These are phyloP conservation scores for Beauveria asiatica DNA, from an alignment of 2,329 filamentous ascomycete genomes.

Conservation along the genomic window DNA sequence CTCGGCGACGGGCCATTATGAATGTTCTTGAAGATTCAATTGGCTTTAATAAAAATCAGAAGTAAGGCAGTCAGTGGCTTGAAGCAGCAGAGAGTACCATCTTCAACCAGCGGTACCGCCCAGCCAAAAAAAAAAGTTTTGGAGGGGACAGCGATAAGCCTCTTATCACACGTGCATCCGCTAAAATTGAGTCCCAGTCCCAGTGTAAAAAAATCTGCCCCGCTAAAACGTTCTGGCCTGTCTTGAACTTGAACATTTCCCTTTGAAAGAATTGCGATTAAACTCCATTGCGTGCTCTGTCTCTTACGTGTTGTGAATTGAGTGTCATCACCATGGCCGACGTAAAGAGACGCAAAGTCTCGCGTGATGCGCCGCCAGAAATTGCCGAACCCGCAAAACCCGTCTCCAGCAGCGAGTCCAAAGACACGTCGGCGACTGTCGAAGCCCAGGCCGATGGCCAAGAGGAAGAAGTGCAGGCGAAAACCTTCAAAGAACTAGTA, in stretches of 20 bases:
- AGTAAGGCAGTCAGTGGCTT: constrained; percentile 10
- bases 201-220: constrained; percentile 19
- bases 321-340: constrained; percentile 24
- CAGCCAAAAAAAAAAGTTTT: constrained; percentile 26
- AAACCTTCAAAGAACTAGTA: constrained; percentile 60
- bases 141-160: constrained; percentile 22
- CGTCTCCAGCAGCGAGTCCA: constrained; percentile 1
- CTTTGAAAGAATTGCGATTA: too few species aligned
- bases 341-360: constrained; percentile 34
- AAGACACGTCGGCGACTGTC: constrained; percentile 27
- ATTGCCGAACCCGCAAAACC: background rate
- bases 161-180: constrained; percentile 8
- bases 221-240: constrained; percentile 26
- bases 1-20: constrained; percentile 68
- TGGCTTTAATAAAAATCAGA: background rate
- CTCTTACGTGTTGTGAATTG: background rate
- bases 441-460: constrained; percentile 26
- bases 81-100: background rate
- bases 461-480: constrained; percentile 26
- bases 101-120: background rate
- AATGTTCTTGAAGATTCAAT: background rate
- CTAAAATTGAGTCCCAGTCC: constrained; percentile 18
- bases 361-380: constrained; percentile 16
- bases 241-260: background rate
- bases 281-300: background rate